These are phyloP conservation scores for Aureococcus anophagefferens DNA, from an alignment of 108 stramenopile genomes.

Conservation along the genomic window DNA sequence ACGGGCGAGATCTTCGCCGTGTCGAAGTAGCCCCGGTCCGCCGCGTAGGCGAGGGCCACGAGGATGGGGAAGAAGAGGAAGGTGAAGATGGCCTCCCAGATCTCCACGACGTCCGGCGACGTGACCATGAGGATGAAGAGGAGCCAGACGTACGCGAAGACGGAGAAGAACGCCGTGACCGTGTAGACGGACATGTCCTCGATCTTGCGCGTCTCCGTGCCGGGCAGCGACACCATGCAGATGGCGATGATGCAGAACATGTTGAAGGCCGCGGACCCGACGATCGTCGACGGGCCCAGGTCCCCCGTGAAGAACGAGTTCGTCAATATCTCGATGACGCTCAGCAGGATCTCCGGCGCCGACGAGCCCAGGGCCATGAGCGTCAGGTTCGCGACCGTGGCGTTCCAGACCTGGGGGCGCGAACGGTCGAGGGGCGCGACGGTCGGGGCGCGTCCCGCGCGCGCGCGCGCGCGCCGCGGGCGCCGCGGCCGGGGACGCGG, in stretches of 20 bases:
- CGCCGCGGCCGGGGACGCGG: no score
- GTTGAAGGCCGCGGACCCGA: constrained; percentile 35
- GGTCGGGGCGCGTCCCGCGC: no score
- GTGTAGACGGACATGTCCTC: constrained; percentile 16
- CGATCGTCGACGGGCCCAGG: constrained; percentile 33
- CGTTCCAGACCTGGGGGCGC: constrained; percentile 37
- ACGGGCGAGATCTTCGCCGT: constrained; percentile 10
- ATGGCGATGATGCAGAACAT: constrained; percentile 23
- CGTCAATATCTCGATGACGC: constrained; percentile 21
- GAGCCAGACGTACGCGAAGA: constrained; percentile 35
- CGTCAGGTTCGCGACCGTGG: constrained; percentile 33
- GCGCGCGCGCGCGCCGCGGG: no score
- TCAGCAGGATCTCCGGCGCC: constrained; percentile 31
- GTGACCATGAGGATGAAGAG: constrained; percentile 20
- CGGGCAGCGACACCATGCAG: constrained; percentile 20
- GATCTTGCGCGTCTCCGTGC: constrained; percentile 19
- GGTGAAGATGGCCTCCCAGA: constrained; percentile 19
- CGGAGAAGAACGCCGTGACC: constrained; percentile 18
- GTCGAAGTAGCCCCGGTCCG: constrained; percentile 11
- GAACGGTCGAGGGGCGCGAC: no score
- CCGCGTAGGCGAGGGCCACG: constrained; percentile 12
- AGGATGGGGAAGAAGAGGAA: constrained; percentile 27
- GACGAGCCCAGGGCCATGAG: constrained; percentile 40
- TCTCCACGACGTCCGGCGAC: constrained; percentile 13
- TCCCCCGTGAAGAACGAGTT: constrained; percentile 15